Base-by-base conservation (phyloP, 208 protist genomes). In the Leishmania braziliensis region DNA sequence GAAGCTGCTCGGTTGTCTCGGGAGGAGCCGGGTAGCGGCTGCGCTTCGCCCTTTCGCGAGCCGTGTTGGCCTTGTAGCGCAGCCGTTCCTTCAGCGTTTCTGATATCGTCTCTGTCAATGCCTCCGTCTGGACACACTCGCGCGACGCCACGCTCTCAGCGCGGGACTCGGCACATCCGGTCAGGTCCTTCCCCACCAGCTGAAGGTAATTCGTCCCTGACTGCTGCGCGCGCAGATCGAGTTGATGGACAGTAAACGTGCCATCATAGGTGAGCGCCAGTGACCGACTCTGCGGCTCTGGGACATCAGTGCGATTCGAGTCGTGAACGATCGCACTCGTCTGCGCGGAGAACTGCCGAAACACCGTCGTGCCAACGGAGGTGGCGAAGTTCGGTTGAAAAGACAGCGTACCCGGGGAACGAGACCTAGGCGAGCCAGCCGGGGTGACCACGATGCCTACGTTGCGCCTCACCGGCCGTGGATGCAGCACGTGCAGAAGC, bases 101-200 rank as follows among this genome's bases (percentile, higher is more conserved):
- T 2, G 92, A 93, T 77, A 97, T 96, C 60, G 87, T 78, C 77
- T 92, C 91, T 39, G 91, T 95, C 0, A 97, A 84, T 50, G 86
- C 91, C 68, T 97, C 90, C 62, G 89, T 90, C 73, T 93, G 88
- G 26, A 97, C 91, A 82, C 94, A 97, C 86, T 97, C 92, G 3
- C 91, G 91, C 71, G 94, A 97, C 77, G 86, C 90, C 65, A 95
- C 81, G 63, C 68, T 80, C 73, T 95, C 91, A 2, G 85, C 81
- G 5, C 89, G 81, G 5, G 91, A 91, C 75, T 93, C 88, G 5
- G 88, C 91, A 77, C 86, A 92, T 14, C 94, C 94, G 0, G 85
- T 91, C 60, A 97, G 73, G 14, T 88, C 87, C 56, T 80, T 88
- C 3, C 90, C 94, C 33, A 86, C 72, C 14, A 96, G 77, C 65